Base-by-base conservation (phyloP, 805 yeast genomes). In the Allodekkera sacchari region DNA sequence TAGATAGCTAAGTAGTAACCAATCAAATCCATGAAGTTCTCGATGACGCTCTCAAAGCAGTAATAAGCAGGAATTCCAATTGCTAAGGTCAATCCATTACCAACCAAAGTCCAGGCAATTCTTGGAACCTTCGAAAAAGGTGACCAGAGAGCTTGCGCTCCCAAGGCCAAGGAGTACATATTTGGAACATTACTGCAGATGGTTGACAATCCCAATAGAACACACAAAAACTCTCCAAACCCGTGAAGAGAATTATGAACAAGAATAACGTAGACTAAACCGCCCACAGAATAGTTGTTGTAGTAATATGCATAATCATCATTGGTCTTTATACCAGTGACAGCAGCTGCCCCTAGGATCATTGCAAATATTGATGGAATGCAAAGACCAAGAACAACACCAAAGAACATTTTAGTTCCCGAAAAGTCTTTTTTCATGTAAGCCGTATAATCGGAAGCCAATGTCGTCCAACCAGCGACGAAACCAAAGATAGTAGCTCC, bases 381-480 rank as follows among this genome's bases (percentile, higher is more conserved):
- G 35, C 65, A 59, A 47, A 84, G 65, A 45, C 94, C 94, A 27
- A 58, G 41, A 37, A 72, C 55, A 35, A 87, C 74, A 41, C 76
- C 69, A 34, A 70, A 53, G 63, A 84, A 85, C 34, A 84, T 65
- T 51, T 64, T 77, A 50, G 44, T 41, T 27, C 73, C 62, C 56
- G 69, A 71, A 41, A 78, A 74, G 48, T 71, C 67, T 47, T 70
- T 64, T 43, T 81, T 83, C 71, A 82, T 84, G 63, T 84, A 88
- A 27, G 80, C 85, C 30, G 95, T 84, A 62, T 87, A 88, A 61
- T 87, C 96, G 32, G 94, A 75, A 18, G 96, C 92, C 47, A 78
- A 84, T 13, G 95, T 78, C 35, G 94, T 74, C 96, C 96, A 87
- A 41, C 96, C 96, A 33, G 95, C 73, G 31, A 95, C 94, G 50